Evolutionary conservation across 2,329 filamentous ascomycete genomes (phyloP).

Genomic region (Teratosphaeria viscida): DNA sequence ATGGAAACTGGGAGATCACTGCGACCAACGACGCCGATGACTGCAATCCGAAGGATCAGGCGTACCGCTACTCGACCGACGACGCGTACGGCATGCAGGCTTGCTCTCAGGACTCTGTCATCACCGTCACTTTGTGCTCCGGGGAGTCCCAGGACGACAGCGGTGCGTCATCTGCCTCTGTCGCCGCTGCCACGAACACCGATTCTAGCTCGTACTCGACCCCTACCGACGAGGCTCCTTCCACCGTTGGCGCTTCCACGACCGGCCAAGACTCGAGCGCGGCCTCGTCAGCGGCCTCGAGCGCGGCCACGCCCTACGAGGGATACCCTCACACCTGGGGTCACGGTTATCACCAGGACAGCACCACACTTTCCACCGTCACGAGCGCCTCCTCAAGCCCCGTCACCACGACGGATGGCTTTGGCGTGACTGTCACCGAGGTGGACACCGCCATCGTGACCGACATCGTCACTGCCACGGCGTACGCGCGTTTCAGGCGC

Average conservation of each 20-base stretch:
- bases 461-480: conserved; percentile 16
- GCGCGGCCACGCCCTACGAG: conserved; percentile 1
- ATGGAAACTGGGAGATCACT: conserved; percentile 27
- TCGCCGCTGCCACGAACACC: conserved; percentile 5
- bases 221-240: background rate
- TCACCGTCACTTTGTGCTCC: conserved; percentile 29
- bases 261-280: background rate
- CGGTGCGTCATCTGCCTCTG: conserved; percentile 4
- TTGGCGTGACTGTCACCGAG: conserved; percentile 19
- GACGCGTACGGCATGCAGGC: conserved; percentile 30
- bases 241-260: background rate
- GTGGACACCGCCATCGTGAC: conserved; percentile 17
- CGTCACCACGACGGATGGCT: background rate
- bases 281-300: conserved; percentile 6
- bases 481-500: conserved; percentile 10
- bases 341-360: conserved; percentile 4
- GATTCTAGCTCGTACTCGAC: conserved; percentile 2
- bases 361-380: conserved; percentile 4
- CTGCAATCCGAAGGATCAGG: conserved; percentile 23
- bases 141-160: conserved; percentile 13
- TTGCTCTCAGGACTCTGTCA: conserved; percentile 21
- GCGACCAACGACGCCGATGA: conserved; percentile 12
- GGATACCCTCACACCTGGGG: background rate
- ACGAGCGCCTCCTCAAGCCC: conserved; percentile 3
- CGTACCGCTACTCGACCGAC: conserved; percentile 29